Conservation (phyloP, 805 yeast genomes). For the Saturnispora mendoncae region DNA sequence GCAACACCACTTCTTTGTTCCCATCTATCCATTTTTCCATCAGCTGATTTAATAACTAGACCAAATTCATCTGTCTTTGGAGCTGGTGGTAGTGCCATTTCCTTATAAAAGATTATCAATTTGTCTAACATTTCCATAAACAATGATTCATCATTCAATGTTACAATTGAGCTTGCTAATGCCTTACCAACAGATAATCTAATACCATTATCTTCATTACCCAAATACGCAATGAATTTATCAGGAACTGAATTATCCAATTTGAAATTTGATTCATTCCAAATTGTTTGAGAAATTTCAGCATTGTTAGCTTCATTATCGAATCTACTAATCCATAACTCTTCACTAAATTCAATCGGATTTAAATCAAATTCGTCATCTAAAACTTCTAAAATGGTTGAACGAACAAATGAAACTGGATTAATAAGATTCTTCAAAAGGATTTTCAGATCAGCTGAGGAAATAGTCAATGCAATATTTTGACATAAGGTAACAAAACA, state of each 20-base stretch:
- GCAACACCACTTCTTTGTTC: conserved; percentile 80
- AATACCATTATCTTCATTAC: conserved; percentile 52
- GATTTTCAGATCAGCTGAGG: conserved; percentile 46
- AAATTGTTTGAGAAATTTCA: conserved; percentile 67
- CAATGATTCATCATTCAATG: conserved; percentile 18
- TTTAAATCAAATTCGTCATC: conserved; percentile 74
- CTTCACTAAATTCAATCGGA: conserved; percentile 32
- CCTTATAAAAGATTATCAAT: conserved; percentile 48
- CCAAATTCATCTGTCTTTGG: conserved; percentile 76
- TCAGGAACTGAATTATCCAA: conserved; percentile 37
- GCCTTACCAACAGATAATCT: conserved; percentile 69
- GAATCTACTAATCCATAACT: conserved; percentile 69
- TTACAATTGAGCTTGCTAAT: conserved; percentile 46
- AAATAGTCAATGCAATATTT: conserved; percentile 56
- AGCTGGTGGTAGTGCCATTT: conserved; percentile 63
- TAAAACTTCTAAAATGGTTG: conserved; percentile 69
- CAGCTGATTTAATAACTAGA: conserved; percentile 52
- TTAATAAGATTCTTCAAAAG: conserved; percentile 50
- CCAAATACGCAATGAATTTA: conserved; percentile 42
- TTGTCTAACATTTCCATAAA: conserved; percentile 33
- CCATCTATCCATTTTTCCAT: conserved; percentile 68
- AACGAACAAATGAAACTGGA: conserved; percentile 63
- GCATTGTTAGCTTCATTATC: conserved; percentile 59
- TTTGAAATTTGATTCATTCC: conserved; percentile 66
- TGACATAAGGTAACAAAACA: conserved; percentile 73